Base-by-base conservation (phyloP, 768 basidiomycete species). In the Pleurotus citrinopileatus region DNA sequence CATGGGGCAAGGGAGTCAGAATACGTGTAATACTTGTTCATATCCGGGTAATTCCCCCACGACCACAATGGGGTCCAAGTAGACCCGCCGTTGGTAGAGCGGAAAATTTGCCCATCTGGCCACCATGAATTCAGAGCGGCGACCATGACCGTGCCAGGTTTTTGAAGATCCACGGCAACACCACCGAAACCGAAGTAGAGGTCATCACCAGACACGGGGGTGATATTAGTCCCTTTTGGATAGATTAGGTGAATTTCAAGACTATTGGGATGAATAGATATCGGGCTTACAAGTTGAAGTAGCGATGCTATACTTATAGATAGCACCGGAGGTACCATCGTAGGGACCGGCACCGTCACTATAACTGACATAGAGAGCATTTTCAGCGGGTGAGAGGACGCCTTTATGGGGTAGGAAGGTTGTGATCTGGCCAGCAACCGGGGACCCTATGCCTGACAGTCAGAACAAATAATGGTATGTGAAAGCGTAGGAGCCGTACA, bases 81-180 rank as follows among this genome's bases (percentile, higher is more conserved):
- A 23, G 52, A 20, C 22, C 38, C 85, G 38, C 81, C 70, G 61
- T 87, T 67, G 2, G 73, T 80, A 3, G 81, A 82, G 7, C 84
- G 77, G 70, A 75, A 86, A 13, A 86, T 84, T 56, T 84, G 82
- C 13, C 82, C 84, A 59, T 86, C 83, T 2, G 83, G 84, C 76
- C 75, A 81, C 81, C 82, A 83, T 17, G 75, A 78, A 60, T 83
- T 84, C 36, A 86, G 74, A 1, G 83, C 82, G 40, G 84, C 82
- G 9, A 84, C 83, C 85, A 86, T 85, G 59, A 87, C 65, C 9
- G 81, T 85, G 0, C 84, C 84, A 17, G 83, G 82, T 46, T 70
- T 75, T 58, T 83, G 81, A 9, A 77, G 58, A 58, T 87, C 85
- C 43, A 87, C 77, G 4, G 82, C 72, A 2, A 86, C 67, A 27